phyloP scores from a whole-genome alignment of 192 early-diverging fungal genomes.

The Dissophora ornata region DNA sequence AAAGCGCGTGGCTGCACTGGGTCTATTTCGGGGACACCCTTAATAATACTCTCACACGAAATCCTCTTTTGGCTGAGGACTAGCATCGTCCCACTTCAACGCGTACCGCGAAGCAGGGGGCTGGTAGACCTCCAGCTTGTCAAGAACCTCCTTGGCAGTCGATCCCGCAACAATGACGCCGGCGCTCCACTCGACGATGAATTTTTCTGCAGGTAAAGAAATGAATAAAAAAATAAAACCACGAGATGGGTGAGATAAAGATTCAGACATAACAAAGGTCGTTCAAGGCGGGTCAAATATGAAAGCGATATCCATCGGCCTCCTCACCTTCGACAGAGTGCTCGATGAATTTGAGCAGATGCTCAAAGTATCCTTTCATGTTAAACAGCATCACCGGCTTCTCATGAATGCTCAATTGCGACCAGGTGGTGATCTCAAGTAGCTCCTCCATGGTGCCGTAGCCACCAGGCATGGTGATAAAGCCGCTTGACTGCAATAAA shows the following conservation, averaged over 20 bases:
- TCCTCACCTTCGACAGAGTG: conserved; percentile 64
- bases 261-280: too few relatives aligned
- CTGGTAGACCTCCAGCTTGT: conserved; percentile 64
- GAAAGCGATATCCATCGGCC: too few relatives aligned
- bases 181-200: conserved; percentile 63
- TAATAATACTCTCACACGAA: conserved; percentile 19
- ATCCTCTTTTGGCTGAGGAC: conserved; percentile 18
- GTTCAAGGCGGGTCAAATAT: too few relatives aligned
- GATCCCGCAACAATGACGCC: conserved; percentile 68
- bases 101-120: conserved; percentile 59
- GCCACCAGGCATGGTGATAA: conserved; percentile 89
- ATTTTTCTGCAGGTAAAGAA: conserved; percentile 60
- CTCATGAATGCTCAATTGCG: conserved; percentile 79
- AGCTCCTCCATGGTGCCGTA: conserved; percentile 91
- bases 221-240: not conserved
- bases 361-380: conserved; percentile 80
- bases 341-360: conserved; percentile 73
- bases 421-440: conserved; percentile 85
- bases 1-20: too few relatives aligned
- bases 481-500: conserved; percentile 65
- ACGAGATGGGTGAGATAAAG: too few relatives aligned
- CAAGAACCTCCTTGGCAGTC: conserved; percentile 67
- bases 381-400: conserved; percentile 88
- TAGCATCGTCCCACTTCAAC: conserved; percentile 61
- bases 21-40: too few relatives aligned